Percentiles rank a stretch among this genome's conserved stretches.
These are phyloP conservation scores for Clonostachys byssicola DNA, from an alignment of 2,329 filamentous ascomycete species.

Conservation along the genomic window DNA sequence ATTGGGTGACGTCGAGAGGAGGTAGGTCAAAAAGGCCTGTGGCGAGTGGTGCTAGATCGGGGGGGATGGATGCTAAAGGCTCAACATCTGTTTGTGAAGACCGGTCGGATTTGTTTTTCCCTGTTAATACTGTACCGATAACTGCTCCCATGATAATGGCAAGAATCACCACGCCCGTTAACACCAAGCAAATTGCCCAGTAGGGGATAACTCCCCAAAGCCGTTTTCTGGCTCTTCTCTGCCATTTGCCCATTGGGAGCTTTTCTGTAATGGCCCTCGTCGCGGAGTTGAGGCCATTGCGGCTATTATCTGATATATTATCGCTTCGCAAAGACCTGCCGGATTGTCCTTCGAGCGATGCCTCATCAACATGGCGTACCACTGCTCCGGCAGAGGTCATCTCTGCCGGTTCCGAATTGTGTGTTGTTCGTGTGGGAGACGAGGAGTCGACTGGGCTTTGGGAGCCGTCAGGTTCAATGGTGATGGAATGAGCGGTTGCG, in stretches of 20 bases:
- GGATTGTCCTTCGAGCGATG: background rate
- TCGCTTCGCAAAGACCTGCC: background rate
- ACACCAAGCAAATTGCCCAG: slow-evolving; percentile 53
- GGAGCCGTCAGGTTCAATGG: background rate
- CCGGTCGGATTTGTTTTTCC: slow-evolving; percentile 1
- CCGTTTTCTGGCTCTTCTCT: slow-evolving; percentile 46
- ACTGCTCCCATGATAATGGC: slow-evolving; percentile 54
- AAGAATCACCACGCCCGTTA: slow-evolving; percentile 44
- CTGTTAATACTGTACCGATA: slow-evolving; percentile 11
- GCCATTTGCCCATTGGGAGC: slow-evolving; percentile 41
- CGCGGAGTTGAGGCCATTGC: slow-evolving; percentile 50
- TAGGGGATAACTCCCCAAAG: slow-evolving; percentile 56
- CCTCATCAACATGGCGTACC: too few species aligned
- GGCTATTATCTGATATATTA: slow-evolving; percentile 25
- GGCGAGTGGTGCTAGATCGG: slow-evolving; percentile 45
- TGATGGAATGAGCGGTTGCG: background rate
- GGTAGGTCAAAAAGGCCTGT: slow-evolving; percentile 55
- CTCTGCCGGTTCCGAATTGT: slow-evolving; percentile 1
- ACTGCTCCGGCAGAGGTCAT: background rate
- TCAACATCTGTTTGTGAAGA: slow-evolving; percentile 38
- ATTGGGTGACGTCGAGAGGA: slow-evolving; percentile 41
- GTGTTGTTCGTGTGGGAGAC: background rate
- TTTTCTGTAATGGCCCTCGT: slow-evolving; percentile 43
- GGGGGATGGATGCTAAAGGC: slow-evolving; percentile 43
- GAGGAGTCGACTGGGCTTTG: background rate